Conservation (phyloP, 768 basidiomycete genomes). For the Lactifluus pinguis region DNA sequence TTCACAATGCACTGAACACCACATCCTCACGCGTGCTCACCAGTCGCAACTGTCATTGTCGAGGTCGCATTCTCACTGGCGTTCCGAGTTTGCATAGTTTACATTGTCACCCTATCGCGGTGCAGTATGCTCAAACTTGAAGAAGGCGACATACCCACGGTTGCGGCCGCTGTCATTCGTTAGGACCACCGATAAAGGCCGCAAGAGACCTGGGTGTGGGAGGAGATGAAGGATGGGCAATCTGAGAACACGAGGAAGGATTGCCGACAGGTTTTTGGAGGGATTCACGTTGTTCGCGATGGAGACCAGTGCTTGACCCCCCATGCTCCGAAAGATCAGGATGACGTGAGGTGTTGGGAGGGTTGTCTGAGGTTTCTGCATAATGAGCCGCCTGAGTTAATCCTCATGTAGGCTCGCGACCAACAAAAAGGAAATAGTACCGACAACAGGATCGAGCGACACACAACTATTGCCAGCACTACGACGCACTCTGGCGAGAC, state of each 20-base stretch:
- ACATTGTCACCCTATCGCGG: too few species aligned
- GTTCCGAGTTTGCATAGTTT: too few species aligned
- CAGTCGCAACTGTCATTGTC: too few species aligned
- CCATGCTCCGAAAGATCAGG: neutral
- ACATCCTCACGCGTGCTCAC: too few species aligned
- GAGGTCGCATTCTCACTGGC: too few species aligned
- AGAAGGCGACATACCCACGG: too few species aligned
- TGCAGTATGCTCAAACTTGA: too few species aligned
- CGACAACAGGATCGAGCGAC: constrained; percentile 29
- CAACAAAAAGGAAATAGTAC: constrained; percentile 3
- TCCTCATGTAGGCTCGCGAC: neutral
- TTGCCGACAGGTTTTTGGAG: constrained; percentile 9
- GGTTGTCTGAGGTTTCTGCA: neutral
- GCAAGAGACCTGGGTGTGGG: constrained; percentile 61
- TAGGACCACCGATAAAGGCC: constrained; percentile 75
- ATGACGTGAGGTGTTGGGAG: neutral
- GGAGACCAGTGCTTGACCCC: neutral
- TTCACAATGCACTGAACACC: too few species aligned
- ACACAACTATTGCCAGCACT: constrained; percentile 33
- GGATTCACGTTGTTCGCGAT: neutral
- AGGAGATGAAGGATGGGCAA: constrained; percentile 2
- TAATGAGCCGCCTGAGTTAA: constrained; percentile 4
- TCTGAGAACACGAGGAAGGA: neutral
- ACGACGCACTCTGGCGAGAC: constrained; percentile 38
- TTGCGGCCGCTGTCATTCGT: too few species aligned